Percentiles rank a stretch among this genome's conserved stretches.
Evolutionary conservation across 805 yeast species (phyloP).

Genomic region (Hagleromyces aurorensis): DNA sequence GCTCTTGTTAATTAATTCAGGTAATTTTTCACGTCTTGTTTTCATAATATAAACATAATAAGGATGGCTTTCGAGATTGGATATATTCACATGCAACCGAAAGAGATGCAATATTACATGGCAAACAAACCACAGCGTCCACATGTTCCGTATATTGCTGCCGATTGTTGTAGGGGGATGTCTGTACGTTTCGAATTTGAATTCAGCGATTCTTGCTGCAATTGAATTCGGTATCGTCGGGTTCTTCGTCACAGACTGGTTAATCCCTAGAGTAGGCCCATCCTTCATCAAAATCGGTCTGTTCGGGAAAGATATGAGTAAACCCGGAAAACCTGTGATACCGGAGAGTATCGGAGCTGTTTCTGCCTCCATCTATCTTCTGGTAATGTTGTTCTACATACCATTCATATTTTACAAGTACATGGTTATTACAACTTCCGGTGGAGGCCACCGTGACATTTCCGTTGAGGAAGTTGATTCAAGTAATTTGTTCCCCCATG

Average conservation of each 20-base stretch:
- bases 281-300: constrained; percentile 72
- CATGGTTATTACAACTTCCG: constrained; percentile 49
- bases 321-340: constrained; percentile 59
- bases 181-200: constrained; percentile 16
- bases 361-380: constrained; percentile 70
- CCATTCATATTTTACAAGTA: constrained; percentile 82
- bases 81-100: no score
- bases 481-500: constrained; percentile 55
- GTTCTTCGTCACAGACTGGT: constrained; percentile 44
- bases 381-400: constrained; percentile 73
- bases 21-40: no score
- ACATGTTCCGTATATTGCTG: constrained; percentile 8
- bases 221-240: constrained; percentile 64
- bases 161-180: constrained; percentile 10
- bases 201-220: constrained; percentile 37
- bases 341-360: constrained; percentile 95
- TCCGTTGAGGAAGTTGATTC: constrained; percentile 12
- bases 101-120: no score
- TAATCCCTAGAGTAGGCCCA: constrained; percentile 64
- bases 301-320: constrained; percentile 78
- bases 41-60: no score
- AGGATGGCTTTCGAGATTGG: no score
- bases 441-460: constrained; percentile 45
- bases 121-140: constrained; percentile 1
- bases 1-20: no score